Conservation (phyloP, 331 rosid genomes). For the Acacia concinna region DNA sequence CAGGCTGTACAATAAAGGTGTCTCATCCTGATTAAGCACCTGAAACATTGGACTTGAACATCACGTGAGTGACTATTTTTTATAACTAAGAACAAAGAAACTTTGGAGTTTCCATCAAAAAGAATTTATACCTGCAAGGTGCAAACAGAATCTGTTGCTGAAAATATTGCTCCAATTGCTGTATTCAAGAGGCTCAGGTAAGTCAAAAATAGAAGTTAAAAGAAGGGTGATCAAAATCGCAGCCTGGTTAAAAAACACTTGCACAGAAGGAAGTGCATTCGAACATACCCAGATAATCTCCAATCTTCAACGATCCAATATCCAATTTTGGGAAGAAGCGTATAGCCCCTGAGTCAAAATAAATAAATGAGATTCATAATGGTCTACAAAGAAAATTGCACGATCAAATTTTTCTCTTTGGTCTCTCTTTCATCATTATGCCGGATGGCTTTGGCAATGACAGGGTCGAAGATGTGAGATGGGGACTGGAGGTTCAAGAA, state of each 20-base stretch:
- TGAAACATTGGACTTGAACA: constrained; percentile 35
- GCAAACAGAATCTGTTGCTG: constrained; percentile 99
- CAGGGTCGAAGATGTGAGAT: neutral
- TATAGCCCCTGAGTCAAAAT: constrained; percentile 63
- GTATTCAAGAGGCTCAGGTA: constrained; percentile 37
- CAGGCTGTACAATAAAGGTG: constrained; percentile 88
- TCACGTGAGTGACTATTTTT: neutral
- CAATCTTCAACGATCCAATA: constrained; percentile 77
- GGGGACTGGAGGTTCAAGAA: neutral
- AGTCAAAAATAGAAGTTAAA: constrained; percentile 3
- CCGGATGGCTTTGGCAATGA: neutral
- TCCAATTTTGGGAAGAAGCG: constrained; percentile 80
- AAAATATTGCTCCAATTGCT: constrained; percentile 98
- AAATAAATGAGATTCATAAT: constrained; percentile 30
- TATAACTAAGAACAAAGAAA: neutral
- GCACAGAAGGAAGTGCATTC: constrained; percentile 11
- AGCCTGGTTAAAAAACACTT: neutral
- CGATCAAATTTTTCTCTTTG: neutral
- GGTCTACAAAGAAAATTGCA: neutral
- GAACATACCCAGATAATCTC: constrained; percentile 79
- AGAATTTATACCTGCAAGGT: constrained; percentile 73
- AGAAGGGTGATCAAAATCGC: constrained; percentile 1
- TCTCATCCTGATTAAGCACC: constrained; percentile 99
- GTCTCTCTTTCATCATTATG: neutral
- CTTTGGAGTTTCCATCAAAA: constrained; percentile 1